These are phyloP conservation scores for Fusarium begoniae DNA, from an alignment of 2,329 filamentous ascomycete genomes.

Conservation along the genomic window DNA sequence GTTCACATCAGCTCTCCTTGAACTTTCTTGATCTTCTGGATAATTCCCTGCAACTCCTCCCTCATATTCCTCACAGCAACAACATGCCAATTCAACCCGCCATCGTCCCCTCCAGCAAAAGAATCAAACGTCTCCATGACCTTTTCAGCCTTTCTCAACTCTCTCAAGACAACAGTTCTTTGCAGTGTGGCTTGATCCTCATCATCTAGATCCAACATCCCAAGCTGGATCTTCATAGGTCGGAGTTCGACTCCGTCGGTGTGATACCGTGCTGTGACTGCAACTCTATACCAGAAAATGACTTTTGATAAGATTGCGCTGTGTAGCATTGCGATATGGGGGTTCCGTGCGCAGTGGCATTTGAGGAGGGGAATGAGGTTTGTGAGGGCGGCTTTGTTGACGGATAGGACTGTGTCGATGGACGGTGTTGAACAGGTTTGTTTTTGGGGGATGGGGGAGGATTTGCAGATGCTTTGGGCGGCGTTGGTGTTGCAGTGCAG, in stretches of 20 bases:
- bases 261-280: slow-evolving; percentile 4
- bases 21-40: slow-evolving; percentile 7
- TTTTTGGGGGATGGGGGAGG: not conserved
- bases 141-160: slow-evolving; percentile 13
- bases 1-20: slow-evolving; percentile 1
- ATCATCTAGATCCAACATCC: slow-evolving; percentile 18
- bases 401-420: slow-evolving; percentile 19
- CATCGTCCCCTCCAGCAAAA: not conserved
- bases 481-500: slow-evolving; percentile 8
- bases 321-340: slow-evolving; percentile 16
- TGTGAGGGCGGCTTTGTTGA: slow-evolving; percentile 15
- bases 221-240: slow-evolving; percentile 25
- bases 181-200: slow-evolving; percentile 23
- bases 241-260: not conserved
- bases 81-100: slow-evolving; percentile 1
- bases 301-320: slow-evolving; percentile 28
- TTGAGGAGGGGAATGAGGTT: slow-evolving; percentile 15
- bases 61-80: slow-evolving; percentile 12
- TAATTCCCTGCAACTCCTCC: slow-evolving; percentile 13
- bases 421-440: not conserved
- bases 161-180: not conserved
- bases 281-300: slow-evolving; percentile 20
- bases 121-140: slow-evolving; percentile 20
- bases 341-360: not conserved
- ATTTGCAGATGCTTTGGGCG: not conserved